Percentiles rank a stretch among this genome's conserved stretches.
These are phyloP conservation scores for Meyerozyma elateridarum DNA, from an alignment of 1,139 yeast genomes.

Conservation along the genomic window DNA sequence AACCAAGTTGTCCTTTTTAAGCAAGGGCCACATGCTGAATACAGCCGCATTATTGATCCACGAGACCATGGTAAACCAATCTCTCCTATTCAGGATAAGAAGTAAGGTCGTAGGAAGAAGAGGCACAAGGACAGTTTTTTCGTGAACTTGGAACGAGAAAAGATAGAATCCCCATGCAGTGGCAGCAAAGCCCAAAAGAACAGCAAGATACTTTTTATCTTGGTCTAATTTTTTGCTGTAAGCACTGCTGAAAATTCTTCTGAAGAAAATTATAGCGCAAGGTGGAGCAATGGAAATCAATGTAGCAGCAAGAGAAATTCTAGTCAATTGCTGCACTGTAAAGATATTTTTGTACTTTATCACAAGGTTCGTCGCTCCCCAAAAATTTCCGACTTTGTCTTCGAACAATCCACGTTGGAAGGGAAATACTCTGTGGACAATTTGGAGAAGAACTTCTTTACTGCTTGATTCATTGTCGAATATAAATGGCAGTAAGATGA, in stretches of 20 bases:
- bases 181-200: slow-evolving; percentile 61
- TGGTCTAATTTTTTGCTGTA: slow-evolving; percentile 17
- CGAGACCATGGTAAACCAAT: slow-evolving; percentile 64
- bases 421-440: slow-evolving; percentile 75
- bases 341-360: slow-evolving; percentile 64
- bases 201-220: slow-evolving; percentile 9
- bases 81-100: slow-evolving; percentile 52
- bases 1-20: slow-evolving; percentile 66
- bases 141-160: slow-evolving; percentile 95
- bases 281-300: slow-evolving; percentile 60
- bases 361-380: slow-evolving; percentile 85
- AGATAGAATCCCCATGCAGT: slow-evolving; percentile 85
- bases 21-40: slow-evolving; percentile 84
- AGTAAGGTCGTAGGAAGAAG: slow-evolving; percentile 76
- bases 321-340: slow-evolving; percentile 54
- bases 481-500: slow-evolving; percentile 61
- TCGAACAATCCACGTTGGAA: slow-evolving; percentile 94
- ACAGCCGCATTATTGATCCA: slow-evolving; percentile 86
- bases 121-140: slow-evolving; percentile 80
- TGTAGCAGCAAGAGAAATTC: slow-evolving; percentile 60
- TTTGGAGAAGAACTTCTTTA: slow-evolving; percentile 21
- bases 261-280: slow-evolving; percentile 17
- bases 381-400: slow-evolving; percentile 94
- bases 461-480: slow-evolving; percentile 15
- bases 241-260: slow-evolving; percentile 13